Base-by-base conservation (phyloP, 2,329 filamentous ascomycete species). In the Phaeosphaeriaceae sp. region DNA sequence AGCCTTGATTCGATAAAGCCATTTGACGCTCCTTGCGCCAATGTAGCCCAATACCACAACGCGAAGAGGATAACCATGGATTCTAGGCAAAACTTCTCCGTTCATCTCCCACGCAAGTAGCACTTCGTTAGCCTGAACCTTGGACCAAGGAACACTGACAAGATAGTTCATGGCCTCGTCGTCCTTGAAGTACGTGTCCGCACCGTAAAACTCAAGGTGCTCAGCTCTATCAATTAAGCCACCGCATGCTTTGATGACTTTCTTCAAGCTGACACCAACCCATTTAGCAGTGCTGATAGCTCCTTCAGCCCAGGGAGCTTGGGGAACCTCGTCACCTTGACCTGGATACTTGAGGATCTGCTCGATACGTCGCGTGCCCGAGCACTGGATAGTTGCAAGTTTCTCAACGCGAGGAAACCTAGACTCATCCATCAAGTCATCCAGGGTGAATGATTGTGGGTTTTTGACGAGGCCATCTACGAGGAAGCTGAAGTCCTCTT, bases 81-180 rank as follows among this genome's bases (percentile, higher is more conserved):
- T 90, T 13, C 80, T 81, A 0, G 89, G 89, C 0, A 91, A 78
- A 0, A 82, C 81, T 58, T 88, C 79, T 4, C 85, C 88, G 62
- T 91, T 91, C 89, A 91, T 91, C 67, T 90, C 86, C 87, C 88
- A 91, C 0, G 85, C 86, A 0, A 91, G 80, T 48, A 91, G 78
- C 0, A 91, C 89, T 67, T 91, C 87, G 61, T 89, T 84, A 7
- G 81, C 77, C 63, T 87, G 88, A 47, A 90, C 88, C 73, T 91
- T 91, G 9, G 83, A 82, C 80, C 83, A 88, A 0, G 89, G 89
- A 0, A 91, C 86, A 15, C 82, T 86, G 49, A 91, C 87, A 21
- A 85, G 80, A 66, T 91, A 91, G 73, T 91, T 91, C 77, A 85
- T 85, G 0, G 84, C 82, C 45, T 89, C 76, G 20, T 84, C 82